These are phyloP conservation scores for Microthlaspi erraticum DNA, from an alignment of 345 rosid genomes.

Conservation along the genomic window DNA sequence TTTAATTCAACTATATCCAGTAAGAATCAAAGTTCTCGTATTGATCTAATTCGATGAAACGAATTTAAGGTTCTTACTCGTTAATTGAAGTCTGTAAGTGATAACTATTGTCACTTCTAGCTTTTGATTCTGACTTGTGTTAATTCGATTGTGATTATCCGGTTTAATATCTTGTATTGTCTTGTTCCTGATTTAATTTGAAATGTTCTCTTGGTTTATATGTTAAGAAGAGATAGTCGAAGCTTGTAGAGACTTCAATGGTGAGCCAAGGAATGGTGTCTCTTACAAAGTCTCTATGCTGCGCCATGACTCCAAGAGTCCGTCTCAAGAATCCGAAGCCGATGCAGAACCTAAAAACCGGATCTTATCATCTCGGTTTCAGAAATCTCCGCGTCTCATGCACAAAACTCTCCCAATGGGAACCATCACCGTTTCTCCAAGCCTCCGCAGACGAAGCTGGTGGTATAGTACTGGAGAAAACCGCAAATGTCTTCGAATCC, in stretches of 20 bases:
- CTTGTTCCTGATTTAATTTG: conserved; percentile 8
- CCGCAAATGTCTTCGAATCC: conserved; percentile 62
- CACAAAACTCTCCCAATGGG: conserved; percentile 67
- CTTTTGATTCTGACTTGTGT: not conserved
- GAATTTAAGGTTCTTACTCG: not conserved
- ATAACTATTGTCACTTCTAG: not conserved
- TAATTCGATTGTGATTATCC: not conserved
- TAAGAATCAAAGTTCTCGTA: not conserved
- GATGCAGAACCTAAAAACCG: conserved; percentile 38
- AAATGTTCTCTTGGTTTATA: conserved; percentile 13
- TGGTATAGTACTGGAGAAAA: conserved; percentile 52
- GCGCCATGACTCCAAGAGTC: conserved; percentile 37
- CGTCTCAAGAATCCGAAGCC: conserved; percentile 44
- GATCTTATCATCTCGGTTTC: conserved; percentile 32
- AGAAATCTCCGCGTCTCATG: conserved; percentile 49
- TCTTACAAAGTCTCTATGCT: conserved; percentile 49
- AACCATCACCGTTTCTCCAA: conserved; percentile 57
- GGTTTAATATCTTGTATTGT: conserved; percentile 11
- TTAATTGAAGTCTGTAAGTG: too few species aligned
- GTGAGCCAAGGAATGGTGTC: conserved; percentile 59
- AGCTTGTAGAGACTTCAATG: conserved; percentile 33
- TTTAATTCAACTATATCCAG: conserved; percentile 4
- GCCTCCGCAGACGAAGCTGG: conserved; percentile 55
- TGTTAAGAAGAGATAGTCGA: conserved; percentile 24
- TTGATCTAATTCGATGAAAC: not conserved